phyloP scores from a whole-genome alignment of 108 stramenopile species.

The Cyclotella sp. region DNA sequence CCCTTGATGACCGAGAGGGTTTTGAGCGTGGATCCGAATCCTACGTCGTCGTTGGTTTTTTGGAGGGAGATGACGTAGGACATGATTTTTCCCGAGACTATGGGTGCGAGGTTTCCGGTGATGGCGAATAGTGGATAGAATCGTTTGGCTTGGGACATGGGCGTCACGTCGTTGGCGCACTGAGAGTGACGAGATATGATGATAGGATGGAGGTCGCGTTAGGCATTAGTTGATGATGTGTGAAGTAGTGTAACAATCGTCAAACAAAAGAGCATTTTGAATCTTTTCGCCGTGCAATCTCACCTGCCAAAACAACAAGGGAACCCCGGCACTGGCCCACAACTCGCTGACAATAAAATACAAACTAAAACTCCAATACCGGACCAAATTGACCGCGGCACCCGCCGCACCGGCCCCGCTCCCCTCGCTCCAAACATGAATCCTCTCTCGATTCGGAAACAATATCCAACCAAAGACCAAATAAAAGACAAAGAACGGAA shows the following conservation, averaged over 20 bases:
- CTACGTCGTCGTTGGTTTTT: slow-evolving; percentile 44
- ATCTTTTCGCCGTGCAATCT: too few species aligned
- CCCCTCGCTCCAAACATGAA: slow-evolving; percentile 52
- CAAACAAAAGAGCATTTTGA: neutral
- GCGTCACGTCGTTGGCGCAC: slow-evolving; percentile 80
- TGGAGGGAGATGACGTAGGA: slow-evolving; percentile 51
- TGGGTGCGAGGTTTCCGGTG: slow-evolving; percentile 58
- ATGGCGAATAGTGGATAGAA: slow-evolving; percentile 81
- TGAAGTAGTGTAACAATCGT: neutral
- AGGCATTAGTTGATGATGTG: neutral
- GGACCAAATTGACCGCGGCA: slow-evolving; percentile 42
- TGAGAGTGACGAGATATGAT: slow-evolving; percentile 24
- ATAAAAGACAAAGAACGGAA: slow-evolving; percentile 79
- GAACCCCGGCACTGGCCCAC: slow-evolving; percentile 61
- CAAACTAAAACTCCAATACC: slow-evolving; percentile 59
- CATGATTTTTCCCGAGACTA: slow-evolving; percentile 56
- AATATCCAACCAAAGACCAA: slow-evolving; percentile 66
- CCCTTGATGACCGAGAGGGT: slow-evolving; percentile 47
- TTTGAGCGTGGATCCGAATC: slow-evolving; percentile 53
- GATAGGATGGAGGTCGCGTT: slow-evolving; percentile 7
- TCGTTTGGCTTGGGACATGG: slow-evolving; percentile 73
- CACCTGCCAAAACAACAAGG: slow-evolving; percentile 60
- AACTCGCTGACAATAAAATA: slow-evolving; percentile 57
- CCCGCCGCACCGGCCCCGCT: slow-evolving; percentile 30
- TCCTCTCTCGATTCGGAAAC: slow-evolving; percentile 63